Conservation (phyloP, 2,329 filamentous ascomycete species). For the Neurospora crassa region DNA sequence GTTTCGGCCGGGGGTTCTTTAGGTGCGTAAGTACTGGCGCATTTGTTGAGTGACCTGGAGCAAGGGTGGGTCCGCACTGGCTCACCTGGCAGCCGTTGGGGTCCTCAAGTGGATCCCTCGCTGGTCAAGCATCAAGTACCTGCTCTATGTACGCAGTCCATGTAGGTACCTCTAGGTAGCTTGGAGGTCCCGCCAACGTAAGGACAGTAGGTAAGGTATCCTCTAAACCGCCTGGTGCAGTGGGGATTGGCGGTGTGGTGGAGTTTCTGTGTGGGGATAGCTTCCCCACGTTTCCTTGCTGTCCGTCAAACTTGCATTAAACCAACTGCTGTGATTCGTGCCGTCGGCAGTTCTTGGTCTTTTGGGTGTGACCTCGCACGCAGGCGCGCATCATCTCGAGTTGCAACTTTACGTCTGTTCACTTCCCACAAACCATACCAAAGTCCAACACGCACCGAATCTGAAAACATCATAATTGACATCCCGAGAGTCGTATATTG, state of each 20-base stretch:
- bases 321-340: neutral
- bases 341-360: neutral
- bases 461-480: neutral
- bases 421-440: neutral
- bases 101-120: neutral
- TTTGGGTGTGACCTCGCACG: neutral
- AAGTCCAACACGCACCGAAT: neutral
- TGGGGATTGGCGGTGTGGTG: neutral
- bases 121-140: neutral
- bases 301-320: neutral
- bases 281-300: neutral
- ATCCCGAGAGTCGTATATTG: neutral
- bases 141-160: no score
- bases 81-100: neutral
- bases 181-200: no score
- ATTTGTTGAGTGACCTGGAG: constrained; percentile 10
- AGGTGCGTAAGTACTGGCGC: neutral
- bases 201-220: neutral
- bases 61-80: constrained; percentile 1
- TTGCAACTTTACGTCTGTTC: neutral
- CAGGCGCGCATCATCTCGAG: neutral
- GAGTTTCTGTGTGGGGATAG: neutral
- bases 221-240: neutral
- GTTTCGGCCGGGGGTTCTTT: neutral
- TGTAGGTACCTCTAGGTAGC: no score